Evolutionary conservation across 140 eudicot genomes (phyloP), one percentile per base, ranked within the genome.

Genomic region (Cichorium intybus): DNA sequence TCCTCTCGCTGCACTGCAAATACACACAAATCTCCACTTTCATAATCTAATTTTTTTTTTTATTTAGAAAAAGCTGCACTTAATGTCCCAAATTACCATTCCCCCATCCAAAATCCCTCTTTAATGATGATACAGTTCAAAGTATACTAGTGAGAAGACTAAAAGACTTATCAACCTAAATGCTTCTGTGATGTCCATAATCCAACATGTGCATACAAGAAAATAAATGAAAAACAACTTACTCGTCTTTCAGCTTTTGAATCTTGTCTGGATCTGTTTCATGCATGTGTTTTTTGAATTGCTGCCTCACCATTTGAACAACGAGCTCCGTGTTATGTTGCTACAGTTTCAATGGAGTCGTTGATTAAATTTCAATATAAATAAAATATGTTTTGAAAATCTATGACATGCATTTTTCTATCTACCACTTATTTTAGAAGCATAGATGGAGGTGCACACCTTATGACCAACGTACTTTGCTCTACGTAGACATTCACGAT

Each of bases 1-100:
- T 58, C 97, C 97, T 80, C 95, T 85, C 39, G 97, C 96, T 21
- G 97, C 97, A 82, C 95, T 91, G 84, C 79, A 84, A 51, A 80
- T 59, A 50, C 58, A 71, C 28, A 43, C 20, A 62, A 7, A 67
- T 15, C 14, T 16, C 45, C 1, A 6, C 26, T 46, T 28, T 8
- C 18, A 18, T 52, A 31, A 51, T 26, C 1, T 22, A n/a, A n/a
- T n/a, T n/a, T n/a, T n/a, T n/a, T n/a, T n/a, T n/a, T n/a, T n/a
- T n/a, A n/a, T n/a, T n/a, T n/a, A n/a, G n/a, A n/a, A n/a, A n/a
- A n/a, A n/a, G n/a, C n/a, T n/a, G n/a, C n/a, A n/a, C n/a, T n/a
- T n/a, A n/a, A n/a, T n/a, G n/a, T n/a, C n/a, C n/a, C n/a, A n/a
- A n/a, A n/a, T n/a, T n/a, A n/a, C n/a, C n/a, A n/a, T n/a, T n/a